A percentile compares a stretch with the other conserved stretches of the same genome.
phyloP scores from a whole-genome alignment of 495 filamentous ascomycete species.

The Penicillium waksmanii region DNA sequence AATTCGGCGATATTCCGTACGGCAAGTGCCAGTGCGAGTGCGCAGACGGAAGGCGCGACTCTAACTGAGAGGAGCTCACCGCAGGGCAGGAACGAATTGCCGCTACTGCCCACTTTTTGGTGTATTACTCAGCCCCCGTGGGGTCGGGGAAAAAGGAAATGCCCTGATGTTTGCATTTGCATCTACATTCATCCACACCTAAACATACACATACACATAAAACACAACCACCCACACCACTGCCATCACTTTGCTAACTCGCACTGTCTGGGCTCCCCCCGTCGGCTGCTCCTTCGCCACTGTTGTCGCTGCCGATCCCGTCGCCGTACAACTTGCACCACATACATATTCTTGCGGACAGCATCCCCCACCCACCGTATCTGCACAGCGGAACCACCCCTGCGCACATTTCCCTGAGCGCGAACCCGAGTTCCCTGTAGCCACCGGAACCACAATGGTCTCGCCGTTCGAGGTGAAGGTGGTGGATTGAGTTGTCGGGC shows the following conservation, averaged over 20 bases:
- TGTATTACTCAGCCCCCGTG: slow-evolving; percentile 21
- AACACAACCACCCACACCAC: slow-evolving; percentile 16
- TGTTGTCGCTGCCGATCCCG: slow-evolving; percentile 47
- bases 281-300: slow-evolving; percentile 61
- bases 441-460: slow-evolving; percentile 67
- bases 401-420: slow-evolving; percentile 60
- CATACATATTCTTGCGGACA: slow-evolving; percentile 78
- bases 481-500: slow-evolving; percentile 62
- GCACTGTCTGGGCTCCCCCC: slow-evolving; percentile 1
- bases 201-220: not conserved
- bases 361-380: slow-evolving; percentile 69
- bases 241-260: slow-evolving; percentile 17
- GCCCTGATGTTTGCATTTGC: not conserved
- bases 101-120: not conserved
- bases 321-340: slow-evolving; percentile 71
- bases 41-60: slow-evolving; percentile 1
- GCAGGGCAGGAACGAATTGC: slow-evolving; percentile 21
- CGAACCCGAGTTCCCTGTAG: slow-evolving; percentile 33
- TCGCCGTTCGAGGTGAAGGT: slow-evolving; percentile 64
- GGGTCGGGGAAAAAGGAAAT: slow-evolving; percentile 1
- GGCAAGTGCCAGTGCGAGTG: not conserved
- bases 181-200: not conserved
- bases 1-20: slow-evolving; percentile 22
- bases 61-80: slow-evolving; percentile 15
- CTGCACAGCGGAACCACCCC: slow-evolving; percentile 79